A percentile compares a stretch with the other conserved stretches of the same genome.
phyloP scores from a whole-genome alignment of 306 rosid species.

The Astragalus glycyphyllos region DNA sequence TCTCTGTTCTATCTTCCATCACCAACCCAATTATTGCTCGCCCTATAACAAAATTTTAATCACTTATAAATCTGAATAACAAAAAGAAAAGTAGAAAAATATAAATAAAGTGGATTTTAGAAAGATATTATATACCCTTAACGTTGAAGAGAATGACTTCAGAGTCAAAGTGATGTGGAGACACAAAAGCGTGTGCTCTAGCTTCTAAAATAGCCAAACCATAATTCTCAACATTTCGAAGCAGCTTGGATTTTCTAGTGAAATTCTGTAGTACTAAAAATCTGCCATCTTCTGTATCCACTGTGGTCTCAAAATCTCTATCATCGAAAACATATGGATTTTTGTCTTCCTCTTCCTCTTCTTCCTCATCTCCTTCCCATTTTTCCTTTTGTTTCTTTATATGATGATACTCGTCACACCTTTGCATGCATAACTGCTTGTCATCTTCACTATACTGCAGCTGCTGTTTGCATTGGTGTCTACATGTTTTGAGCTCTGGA shows the following conservation, averaged over 20 bases:
- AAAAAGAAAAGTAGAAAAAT: background rate
- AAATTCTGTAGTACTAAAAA: conserved; percentile 55
- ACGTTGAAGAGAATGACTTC: conserved; percentile 55
- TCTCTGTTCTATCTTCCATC: conserved; percentile 52
- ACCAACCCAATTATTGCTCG: conserved; percentile 57
- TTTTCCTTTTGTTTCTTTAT: conserved; percentile 40
- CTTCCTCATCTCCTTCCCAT: background rate
- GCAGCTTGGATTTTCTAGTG: conserved; percentile 50
- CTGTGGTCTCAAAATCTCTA: conserved; percentile 45
- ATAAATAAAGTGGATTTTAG: background rate
- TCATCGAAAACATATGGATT: conserved; percentile 59
- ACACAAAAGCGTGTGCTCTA: conserved; percentile 49
- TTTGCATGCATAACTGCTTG: conserved; percentile 37
- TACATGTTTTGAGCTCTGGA: conserved; percentile 57
- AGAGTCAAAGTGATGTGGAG: conserved; percentile 67
- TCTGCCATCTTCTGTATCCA: conserved; percentile 60
- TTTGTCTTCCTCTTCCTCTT: conserved; percentile 13
- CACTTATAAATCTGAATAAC: background rate
- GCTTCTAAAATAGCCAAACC: conserved; percentile 60
- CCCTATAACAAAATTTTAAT: conserved; percentile 44
- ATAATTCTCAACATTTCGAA: conserved; percentile 61
- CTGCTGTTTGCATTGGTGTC: conserved; percentile 61
- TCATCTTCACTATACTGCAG: conserved; percentile 39
- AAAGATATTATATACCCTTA: conserved; percentile 45
- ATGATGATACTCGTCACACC: conserved; percentile 48